Conservation (phyloP, 192 early-diverging fungal genomes). For the Coemansia sp. region DNA sequence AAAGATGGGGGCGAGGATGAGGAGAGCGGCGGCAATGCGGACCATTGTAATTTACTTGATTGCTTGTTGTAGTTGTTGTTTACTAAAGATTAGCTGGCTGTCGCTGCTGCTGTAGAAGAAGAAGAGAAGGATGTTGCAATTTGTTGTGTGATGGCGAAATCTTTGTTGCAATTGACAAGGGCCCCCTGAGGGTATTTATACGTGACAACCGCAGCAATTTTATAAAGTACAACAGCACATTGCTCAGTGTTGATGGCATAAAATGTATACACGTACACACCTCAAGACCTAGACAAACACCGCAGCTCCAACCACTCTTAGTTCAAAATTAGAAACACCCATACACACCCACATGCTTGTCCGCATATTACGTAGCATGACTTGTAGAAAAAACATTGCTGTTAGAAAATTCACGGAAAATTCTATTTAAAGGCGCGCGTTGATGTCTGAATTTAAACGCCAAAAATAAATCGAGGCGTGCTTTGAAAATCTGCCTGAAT, state of each 20-base stretch:
- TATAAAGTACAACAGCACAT: too few species aligned
- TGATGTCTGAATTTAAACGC: constrained; percentile 6
- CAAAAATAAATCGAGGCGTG: constrained; percentile 6
- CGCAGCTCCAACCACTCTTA: background rate
- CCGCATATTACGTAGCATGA: too few species aligned
- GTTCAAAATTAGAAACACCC: too few species aligned
- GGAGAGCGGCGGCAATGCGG: constrained; percentile 9
- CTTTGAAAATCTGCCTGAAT: too few species aligned
- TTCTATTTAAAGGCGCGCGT: background rate
- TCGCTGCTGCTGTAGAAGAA: too few species aligned
- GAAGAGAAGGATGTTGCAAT: too few species aligned
- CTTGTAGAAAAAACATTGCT: too few species aligned
- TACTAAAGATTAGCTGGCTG: background rate
- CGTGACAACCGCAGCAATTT: background rate
- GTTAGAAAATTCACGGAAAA: background rate
- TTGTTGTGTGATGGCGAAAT: too few species aligned
- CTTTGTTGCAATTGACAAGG: background rate
- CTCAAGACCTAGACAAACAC: too few species aligned
- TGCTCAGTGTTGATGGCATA: background rate
- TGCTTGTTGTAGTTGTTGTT: background rate
- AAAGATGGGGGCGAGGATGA: constrained; percentile 14
- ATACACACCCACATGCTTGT: too few species aligned
- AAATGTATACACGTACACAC: too few species aligned
- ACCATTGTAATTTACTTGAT: constrained; percentile 7
- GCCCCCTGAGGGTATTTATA: background rate